Conservation (phyloP, 176 grass and related monocot species). For the Bromus sterilis region DNA sequence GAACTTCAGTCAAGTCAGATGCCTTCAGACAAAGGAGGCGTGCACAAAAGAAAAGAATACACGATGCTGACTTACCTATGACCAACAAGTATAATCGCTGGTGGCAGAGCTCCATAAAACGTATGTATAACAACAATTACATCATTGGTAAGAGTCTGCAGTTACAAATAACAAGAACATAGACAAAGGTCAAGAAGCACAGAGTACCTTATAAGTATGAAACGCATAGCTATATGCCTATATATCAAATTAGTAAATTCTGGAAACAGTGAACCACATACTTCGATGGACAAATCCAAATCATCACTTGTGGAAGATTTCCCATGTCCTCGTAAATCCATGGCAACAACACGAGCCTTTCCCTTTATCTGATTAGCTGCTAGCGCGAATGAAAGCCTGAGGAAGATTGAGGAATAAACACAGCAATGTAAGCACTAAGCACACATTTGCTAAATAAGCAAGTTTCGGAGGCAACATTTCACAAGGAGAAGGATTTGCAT, state of each 20-base stretch:
- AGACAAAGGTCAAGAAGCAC: background rate
- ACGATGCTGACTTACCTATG: conserved; percentile 61
- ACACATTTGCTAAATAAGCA: conserved; percentile 1
- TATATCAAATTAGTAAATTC: background rate
- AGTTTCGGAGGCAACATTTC: background rate
- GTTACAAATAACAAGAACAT: conserved; percentile 1
- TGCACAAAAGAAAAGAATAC: background rate
- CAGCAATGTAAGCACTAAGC: conserved; percentile 1
- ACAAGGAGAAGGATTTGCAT: background rate
- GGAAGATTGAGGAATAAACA: conserved; percentile 13
- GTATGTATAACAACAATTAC: conserved; percentile 58
- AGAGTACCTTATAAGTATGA: background rate
- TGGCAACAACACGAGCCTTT: conserved; percentile 63
- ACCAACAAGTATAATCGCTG: conserved; percentile 94
- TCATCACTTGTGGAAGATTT: conserved; percentile 76
- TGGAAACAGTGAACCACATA: conserved; percentile 29
- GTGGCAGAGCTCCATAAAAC: conserved; percentile 69
- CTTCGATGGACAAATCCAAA: conserved; percentile 85
- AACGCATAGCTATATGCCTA: background rate
- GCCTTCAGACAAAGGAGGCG: background rate
- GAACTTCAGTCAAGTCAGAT: background rate
- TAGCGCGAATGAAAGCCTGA: conserved; percentile 95
- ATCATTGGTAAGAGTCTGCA: conserved; percentile 88
- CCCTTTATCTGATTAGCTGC: conserved; percentile 76
- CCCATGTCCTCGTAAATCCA: conserved; percentile 92